Percentiles rank a stretch among this genome's conserved stretches.
phyloP scores from a whole-genome alignment of 1,284 basidiomycete genomes.

The Kwoniella shivajii region DNA sequence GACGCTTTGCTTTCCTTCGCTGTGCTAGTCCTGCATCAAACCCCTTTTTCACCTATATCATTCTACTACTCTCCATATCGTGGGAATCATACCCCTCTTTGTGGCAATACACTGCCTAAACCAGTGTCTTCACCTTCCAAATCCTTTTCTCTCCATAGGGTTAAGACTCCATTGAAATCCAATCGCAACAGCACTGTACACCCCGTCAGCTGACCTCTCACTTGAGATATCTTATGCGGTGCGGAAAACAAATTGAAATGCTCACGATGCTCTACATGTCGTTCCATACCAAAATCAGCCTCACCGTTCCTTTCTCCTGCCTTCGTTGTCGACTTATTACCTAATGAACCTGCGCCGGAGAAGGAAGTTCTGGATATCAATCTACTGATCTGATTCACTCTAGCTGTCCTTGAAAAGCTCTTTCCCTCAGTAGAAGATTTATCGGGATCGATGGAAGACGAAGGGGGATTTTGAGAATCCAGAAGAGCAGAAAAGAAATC shows the following conservation, averaged over 20 bases:
- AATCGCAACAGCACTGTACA: constrained; percentile 66
- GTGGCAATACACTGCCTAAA: constrained; percentile 22
- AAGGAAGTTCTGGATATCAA: not conserved
- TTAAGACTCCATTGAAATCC: constrained; percentile 81
- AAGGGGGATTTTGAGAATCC: constrained; percentile 1
- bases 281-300: constrained; percentile 30
- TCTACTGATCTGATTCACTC: constrained; percentile 1
- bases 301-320: no score
- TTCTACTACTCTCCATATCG: no score
- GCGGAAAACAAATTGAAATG: not conserved
- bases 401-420: not conserved
- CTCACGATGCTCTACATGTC: constrained; percentile 72
- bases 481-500: not conserved
- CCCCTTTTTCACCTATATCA: no score
- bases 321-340: no score
- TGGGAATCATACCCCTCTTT: constrained; percentile 26
- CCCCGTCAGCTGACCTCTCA: not conserved
- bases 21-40: no score
- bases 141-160: constrained; percentile 55
- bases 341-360: no score
- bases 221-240: not conserved
- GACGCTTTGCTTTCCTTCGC: no score
- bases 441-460: not conserved
- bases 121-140: constrained; percentile 14
- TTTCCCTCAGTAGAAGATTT: not conserved